Conservation (phyloP, 345 rosid species). For the sweet orange (Citrus sinensis) region DVS_A1.0 CM039169.1:33725501-33726000, state of each 20-base stretch:
- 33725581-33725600: background rate
- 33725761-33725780: background rate
- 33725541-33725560: background rate
- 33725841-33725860: too few species aligned
- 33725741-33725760: background rate
- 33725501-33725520: background rate
- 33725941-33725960: slow-evolving; percentile 50
- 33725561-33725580: background rate
- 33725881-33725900: slow-evolving; percentile 49
- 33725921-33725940: slow-evolving; percentile 52
- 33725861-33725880: background rate
- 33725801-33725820: background rate
- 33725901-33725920: slow-evolving; percentile 49
- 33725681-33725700: slow-evolving; percentile 53
- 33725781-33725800: background rate
- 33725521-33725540: background rate
- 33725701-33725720: slow-evolving; percentile 39
- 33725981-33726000: background rate
- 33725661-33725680: slow-evolving; percentile 54
- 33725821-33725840: fast-evolving
- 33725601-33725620: background rate
- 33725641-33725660: slow-evolving; percentile 40
- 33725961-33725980: slow-evolving; percentile 2
- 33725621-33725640: slow-evolving; percentile 12
- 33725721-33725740: slow-evolving; percentile 46